A percentile compares a stretch with the other conserved stretches of the same genome.
Evolutionary conservation across 768 basidiomycete genomes (phyloP).

Genomic region (Boletus barrowsii): DNA sequence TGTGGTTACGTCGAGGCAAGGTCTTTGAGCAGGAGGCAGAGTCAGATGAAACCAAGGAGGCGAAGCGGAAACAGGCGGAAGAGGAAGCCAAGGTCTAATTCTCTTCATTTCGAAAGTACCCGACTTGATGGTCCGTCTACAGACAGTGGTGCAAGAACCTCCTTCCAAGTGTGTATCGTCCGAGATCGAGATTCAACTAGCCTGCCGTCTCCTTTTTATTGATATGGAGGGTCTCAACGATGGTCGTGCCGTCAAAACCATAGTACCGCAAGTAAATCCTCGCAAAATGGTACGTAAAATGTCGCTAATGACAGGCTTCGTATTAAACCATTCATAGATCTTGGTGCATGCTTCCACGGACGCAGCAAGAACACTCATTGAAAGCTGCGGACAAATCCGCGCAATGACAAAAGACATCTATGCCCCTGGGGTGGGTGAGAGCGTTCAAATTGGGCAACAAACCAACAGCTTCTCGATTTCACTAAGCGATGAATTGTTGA

Average conservation of each 20-base stretch:
- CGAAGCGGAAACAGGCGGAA: conserved; percentile 59
- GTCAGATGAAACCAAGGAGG: conserved; percentile 74
- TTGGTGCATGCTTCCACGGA: conserved; percentile 74
- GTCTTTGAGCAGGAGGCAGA: conserved; percentile 89
- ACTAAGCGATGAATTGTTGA: conserved; percentile 84
- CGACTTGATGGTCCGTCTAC: conserved; percentile 9
- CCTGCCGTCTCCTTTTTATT: conserved; percentile 85
- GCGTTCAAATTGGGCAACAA: conserved; percentile 90
- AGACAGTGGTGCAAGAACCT: conserved; percentile 77
- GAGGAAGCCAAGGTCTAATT: conserved; percentile 69
- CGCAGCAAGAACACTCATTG: conserved; percentile 70
- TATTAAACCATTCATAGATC: conserved; percentile 50
- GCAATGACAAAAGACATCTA: conserved; percentile 93
- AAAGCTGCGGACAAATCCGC: conserved; percentile 78
- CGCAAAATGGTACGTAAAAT: conserved; percentile 74
- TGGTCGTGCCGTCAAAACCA: conserved; percentile 94
- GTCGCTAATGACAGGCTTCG: not conserved
- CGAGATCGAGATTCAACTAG: conserved; percentile 71
- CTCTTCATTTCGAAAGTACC: not conserved
- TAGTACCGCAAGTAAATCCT: conserved; percentile 94
- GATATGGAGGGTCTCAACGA: conserved; percentile 98
- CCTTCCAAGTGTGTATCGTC: conserved; percentile 89
- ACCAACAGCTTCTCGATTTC: conserved; percentile 93
- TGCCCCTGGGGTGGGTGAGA: conserved; percentile 73
- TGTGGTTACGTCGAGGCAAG: conserved; percentile 92